Base-by-base conservation (phyloP, 108 stramenopile species). In the Conticribra guillardii region DNA sequence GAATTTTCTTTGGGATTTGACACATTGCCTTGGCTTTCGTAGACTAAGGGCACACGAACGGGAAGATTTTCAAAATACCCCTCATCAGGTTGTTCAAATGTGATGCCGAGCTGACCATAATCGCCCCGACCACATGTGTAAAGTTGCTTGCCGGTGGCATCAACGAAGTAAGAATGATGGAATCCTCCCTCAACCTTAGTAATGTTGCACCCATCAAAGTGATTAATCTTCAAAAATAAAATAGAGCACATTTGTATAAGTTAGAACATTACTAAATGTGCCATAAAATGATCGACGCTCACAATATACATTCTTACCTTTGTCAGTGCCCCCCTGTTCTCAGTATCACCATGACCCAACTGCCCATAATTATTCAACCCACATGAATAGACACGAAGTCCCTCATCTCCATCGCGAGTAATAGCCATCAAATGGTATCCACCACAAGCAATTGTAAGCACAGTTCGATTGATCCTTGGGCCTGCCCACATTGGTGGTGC, bases 341-440 rank as follows among this genome's bases (percentile, higher is more conserved):
- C 53, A 3, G 17, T 48, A 54, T 94, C 91, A 2, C 94, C 95
- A 29, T 83, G 72, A 3, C 96, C 97, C 28, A 98, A 76, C 80
- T 98, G 97, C 2, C 97, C 98, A 76, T 94, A 96, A 18, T 89
- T 67, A 76, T 96, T 97, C 60, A 93, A 65, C 15, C 98, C 98
- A 59, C 82, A 73, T 8, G 85, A 69, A 69, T 85, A 96, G 9
- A 97, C 84, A 33, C 29, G 23, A 9, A 76, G 60, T 19, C 59
- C 41, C 0, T 70, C 51, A 1, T 60, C 60, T 18, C 60, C 69
- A 23, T 82, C 82, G 18, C 82, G 77, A 24, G 89, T 81, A 17
- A 94, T 81, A 7, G 91, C 92, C 31, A 99, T 51, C 9, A 92
- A 63, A 73, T 98, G 97, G 72, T 84, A 84, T 8, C 69, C 76